Evolutionary conservation across 1,284 basidiomycete genomes (phyloP).

Genomic region (Omphalotus olearius): DNA sequence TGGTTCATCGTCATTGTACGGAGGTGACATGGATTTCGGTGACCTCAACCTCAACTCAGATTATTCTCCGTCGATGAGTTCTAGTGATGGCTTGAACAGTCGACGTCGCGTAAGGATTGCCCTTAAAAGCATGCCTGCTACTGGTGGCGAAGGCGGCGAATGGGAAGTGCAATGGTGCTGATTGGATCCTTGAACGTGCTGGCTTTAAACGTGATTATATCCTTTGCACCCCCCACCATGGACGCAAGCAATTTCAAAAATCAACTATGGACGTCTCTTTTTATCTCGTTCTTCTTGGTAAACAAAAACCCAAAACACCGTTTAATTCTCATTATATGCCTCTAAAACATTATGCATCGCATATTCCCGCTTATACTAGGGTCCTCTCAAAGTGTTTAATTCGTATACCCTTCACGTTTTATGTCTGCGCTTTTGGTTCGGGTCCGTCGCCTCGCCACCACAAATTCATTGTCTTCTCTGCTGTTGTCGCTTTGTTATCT

Average conservation of each 20-base stretch:
- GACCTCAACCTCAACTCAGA: slow-evolving; percentile 30
- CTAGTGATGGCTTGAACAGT: slow-evolving; percentile 9
- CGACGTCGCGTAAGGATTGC: slow-evolving; percentile 58
- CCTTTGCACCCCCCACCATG: too few species aligned
- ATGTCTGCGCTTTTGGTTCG: neutral
- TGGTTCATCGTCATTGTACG: slow-evolving; percentile 25
- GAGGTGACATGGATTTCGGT: slow-evolving; percentile 26
- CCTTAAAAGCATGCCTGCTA: slow-evolving; percentile 55
- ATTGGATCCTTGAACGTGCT: slow-evolving; percentile 17
- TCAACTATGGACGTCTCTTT: too few species aligned
- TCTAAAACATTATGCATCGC: neutral
- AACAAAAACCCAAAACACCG: neutral
- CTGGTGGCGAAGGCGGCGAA: slow-evolving; percentile 61
- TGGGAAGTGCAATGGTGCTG: slow-evolving; percentile 70
- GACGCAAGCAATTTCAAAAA: too few species aligned
- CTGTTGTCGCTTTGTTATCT: neutral
- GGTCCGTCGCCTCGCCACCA: neutral
- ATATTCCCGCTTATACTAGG: neutral
- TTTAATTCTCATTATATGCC: neutral
- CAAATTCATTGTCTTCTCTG: neutral
- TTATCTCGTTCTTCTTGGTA: too few species aligned
- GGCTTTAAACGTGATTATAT: too few species aligned
- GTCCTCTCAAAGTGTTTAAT: neutral
- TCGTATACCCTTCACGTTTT: neutral
- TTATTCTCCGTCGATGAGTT: slow-evolving; percentile 21